Evolutionary conservation across 345 rosid species (phyloP), one percentile per base, ranked within the genome.

Genomic region (Populus simonii): DNA sequence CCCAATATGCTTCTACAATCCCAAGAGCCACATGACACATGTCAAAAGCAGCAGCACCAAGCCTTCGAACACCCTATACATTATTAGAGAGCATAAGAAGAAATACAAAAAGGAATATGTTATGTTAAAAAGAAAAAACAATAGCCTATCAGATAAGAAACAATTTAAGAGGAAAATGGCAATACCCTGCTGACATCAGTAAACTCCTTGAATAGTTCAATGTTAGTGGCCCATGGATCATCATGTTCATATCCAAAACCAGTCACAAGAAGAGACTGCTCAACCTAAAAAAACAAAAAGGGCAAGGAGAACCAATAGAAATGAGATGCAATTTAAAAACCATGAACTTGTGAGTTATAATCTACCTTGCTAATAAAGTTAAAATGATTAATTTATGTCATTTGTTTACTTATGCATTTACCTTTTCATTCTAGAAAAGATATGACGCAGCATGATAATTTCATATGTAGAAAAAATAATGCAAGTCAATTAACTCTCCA

Each of bases 181-280:
- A 41, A 65, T 92, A 92, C 97, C 84, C 94, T 85, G 87, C 99
- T 95, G 82, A 90, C 69, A 76, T 93, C 98, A 69, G 99, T 95
- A 77, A 92, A 95, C 77, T 95, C 91, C 89, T 95, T 95, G 90
- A 95, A 95, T 80, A 95, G 72, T 35, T 95, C 92, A 70, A 95
- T 91, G 88, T 93, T 95, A 74, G 97, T 89, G 57, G 86, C 66
- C 99, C 99, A 95, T 0, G 97, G 89, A 78, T 93, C 96, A 83
- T 95, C 99, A 29, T 93, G 98, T 67, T 95, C 98, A 80, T 95
- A 95, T n/a, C 99, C 98, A 75, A 95, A 95, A 39, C 99, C 99
- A 79, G 99, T 95, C 53, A 95, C 91, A 63, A 95, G 90, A 88
- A 95, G 98, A 78, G 99, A 93, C 78, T 81, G 89, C 87, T 93